Evolutionary conservation across 1,139 yeast genomes (phyloP), one percentile per base, ranked within the genome.

Genomic region (Debaryomyces sp.): DNA sequence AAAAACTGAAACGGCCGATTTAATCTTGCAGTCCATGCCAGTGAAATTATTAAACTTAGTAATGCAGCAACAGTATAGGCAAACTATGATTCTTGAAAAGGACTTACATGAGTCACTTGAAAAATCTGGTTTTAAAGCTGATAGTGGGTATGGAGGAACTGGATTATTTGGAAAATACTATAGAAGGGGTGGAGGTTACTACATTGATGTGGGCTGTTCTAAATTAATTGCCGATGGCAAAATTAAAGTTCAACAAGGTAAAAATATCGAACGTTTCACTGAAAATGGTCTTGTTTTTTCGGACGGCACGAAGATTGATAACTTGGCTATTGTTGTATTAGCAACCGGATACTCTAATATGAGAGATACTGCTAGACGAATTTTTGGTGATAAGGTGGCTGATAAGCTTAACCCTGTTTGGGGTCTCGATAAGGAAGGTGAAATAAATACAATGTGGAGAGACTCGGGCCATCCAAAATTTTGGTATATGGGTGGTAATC

Each of bases 271-370:
- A 40, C 54, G 57, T 40, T 70, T 75, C 57, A 61, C 66, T 10
- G 71, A 68, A 49, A 55, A 60, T 51, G 70, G 74, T 4, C 75
- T 75, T 35, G 62, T 61, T 9, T 66, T 75, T 40, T 57, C 65
- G n/a, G 77, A 75, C 47, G 79, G 79, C 6, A 48, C 70, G 5
- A 45, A 48, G 7, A 53, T 71, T 37, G 65, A 69, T 27, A 62
- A 67, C 33, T 45, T 69, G 30, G 76, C 74, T 35, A 56, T 71
- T 37, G 71, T 75, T 21, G 76, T 75, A 18, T 61, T 74, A 52
- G 78, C 78, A 10, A 75, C 80, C 3, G 80, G 80, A 4, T 73
- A 69, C 53, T 63, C 73, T 34, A 71, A 71, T 54, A 70, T 73
- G 73, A 67, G 61, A 55, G 76, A 73, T 29, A 68, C 78, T 34